phyloP scores from a whole-genome alignment of 2,329 filamentous ascomycete species.

The Alternaria brassicae region DNA sequence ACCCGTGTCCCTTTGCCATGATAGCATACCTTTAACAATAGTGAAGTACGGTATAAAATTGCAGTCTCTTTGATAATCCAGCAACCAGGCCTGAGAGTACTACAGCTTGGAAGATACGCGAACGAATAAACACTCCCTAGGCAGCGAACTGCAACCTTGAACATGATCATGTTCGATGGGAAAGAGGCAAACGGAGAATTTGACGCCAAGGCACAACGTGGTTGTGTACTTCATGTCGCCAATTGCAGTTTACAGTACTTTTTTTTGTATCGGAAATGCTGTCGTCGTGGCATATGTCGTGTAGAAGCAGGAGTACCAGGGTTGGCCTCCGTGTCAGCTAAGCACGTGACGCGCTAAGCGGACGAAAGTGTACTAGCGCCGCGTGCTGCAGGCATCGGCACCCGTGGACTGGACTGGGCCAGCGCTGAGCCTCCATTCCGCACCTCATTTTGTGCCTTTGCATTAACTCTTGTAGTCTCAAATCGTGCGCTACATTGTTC shows the following conservation, averaged over 20 bases:
- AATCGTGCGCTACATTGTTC: neutral
- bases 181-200: neutral
- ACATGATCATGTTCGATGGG: too few species aligned
- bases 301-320: neutral
- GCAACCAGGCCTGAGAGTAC: too few species aligned
- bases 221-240: neutral
- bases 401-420: too few species aligned
- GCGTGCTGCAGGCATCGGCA: neutral
- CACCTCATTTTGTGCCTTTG: neutral
- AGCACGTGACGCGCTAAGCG: neutral
- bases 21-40: neutral
- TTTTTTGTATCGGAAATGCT: too few species aligned
- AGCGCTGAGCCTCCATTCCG: neutral
- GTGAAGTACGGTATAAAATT: neutral
- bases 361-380: neutral
- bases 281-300: neutral
- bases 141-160: too few species aligned
- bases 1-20: neutral
- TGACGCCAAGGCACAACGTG: neutral
- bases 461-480: too few species aligned
- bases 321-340: neutral
- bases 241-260: neutral
- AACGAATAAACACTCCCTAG: too few species aligned
- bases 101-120: too few species aligned
- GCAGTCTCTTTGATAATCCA: too few species aligned